Evolutionary conservation across 305 asterid species (phyloP).

Genomic region (Fraxinus velutina): DNA sequence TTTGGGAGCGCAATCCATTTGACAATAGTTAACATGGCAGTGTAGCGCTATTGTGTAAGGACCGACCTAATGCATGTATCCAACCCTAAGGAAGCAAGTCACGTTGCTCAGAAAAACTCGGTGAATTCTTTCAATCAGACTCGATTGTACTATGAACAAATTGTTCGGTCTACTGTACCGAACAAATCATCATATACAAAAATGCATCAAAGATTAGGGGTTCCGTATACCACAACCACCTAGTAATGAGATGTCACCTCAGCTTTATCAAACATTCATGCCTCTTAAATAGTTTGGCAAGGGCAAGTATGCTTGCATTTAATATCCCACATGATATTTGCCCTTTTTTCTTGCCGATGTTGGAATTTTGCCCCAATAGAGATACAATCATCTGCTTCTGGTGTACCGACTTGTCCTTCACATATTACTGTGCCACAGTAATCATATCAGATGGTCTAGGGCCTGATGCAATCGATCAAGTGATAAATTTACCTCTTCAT

Average conservation of each 20-base stretch:
- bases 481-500: background rate
- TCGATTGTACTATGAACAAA: background rate
- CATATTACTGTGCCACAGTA: background rate
- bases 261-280: background rate
- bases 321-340: constrained; percentile 42
- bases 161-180: background rate
- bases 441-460: background rate
- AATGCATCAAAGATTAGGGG: background rate
- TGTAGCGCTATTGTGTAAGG: background rate
- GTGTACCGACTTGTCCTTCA: background rate
- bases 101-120: background rate
- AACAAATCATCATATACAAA: background rate
- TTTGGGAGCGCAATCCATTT: background rate
- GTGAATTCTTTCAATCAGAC: background rate
- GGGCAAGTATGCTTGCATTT: constrained; percentile 26
- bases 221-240: background rate
- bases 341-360: constrained; percentile 18
- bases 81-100: no score
- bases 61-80: background rate
- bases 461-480: background rate
- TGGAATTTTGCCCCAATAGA: background rate
- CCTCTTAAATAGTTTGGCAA: constrained; percentile 27
- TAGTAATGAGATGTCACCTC: background rate
- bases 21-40: background rate
- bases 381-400: background rate